Percentiles rank a stretch among this genome's conserved stretches.
Conservation (phyloP, 768 basidiomycete genomes). For the Psilocybe sp. region DNA sequence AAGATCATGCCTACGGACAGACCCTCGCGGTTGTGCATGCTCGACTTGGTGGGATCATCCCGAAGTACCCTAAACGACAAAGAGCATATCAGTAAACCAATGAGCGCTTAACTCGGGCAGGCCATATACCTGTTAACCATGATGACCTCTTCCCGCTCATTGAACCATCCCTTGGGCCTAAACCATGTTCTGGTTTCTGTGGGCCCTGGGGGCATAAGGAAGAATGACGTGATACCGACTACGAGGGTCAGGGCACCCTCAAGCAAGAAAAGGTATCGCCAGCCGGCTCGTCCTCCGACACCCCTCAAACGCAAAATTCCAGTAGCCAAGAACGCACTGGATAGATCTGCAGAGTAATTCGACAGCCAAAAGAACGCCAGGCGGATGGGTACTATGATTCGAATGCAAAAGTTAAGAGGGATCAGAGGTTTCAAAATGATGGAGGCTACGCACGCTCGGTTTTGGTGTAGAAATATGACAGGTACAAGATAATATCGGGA, state of each 20-base stretch:
- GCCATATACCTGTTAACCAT: constrained; percentile 49
- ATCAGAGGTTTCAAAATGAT: not conserved
- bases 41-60: constrained; percentile 63
- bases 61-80: constrained; percentile 40
- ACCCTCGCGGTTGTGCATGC: constrained; percentile 73
- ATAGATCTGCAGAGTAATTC: constrained; percentile 48
- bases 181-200: constrained; percentile 61
- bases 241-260: constrained; percentile 49
- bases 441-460: constrained; percentile 27
- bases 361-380: constrained; percentile 69
- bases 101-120: not conserved
- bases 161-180: constrained; percentile 65
- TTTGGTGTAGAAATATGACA: constrained; percentile 65
- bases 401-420: not conserved
- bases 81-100: not conserved
- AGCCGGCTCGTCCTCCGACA: constrained; percentile 49
- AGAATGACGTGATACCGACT: constrained; percentile 49
- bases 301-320: constrained; percentile 57
- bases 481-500: constrained; percentile 61
- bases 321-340: constrained; percentile 61
- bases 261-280: constrained; percentile 57
- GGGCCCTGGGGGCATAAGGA: constrained; percentile 58
- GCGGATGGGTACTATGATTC: constrained; percentile 51
- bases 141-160: constrained; percentile 57
- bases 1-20: constrained; percentile 45